Conservation (phyloP, 768 basidiomycete genomes). For the Leccinum imitatum region DNA sequence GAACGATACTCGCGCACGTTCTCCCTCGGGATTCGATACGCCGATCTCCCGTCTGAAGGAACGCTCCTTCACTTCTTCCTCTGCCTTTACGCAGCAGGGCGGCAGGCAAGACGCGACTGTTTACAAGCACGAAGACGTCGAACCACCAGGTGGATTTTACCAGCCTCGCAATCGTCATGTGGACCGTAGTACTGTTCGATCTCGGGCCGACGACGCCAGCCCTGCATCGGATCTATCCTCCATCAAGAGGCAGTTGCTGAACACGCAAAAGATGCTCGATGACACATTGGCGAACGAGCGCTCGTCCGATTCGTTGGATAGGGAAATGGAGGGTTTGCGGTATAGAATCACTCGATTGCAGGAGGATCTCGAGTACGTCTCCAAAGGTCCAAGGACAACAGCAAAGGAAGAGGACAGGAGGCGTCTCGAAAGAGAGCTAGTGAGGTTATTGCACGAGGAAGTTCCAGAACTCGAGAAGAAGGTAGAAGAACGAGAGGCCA, state of each 20-base stretch:
- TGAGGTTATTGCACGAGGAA: slow-evolving; percentile 84
- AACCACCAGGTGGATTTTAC: slow-evolving; percentile 66
- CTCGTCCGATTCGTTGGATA: slow-evolving; percentile 77
- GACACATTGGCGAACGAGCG: slow-evolving; percentile 63
- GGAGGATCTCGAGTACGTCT: slow-evolving; percentile 88
- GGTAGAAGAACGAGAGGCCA: slow-evolving; percentile 75
- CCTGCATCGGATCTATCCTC: slow-evolving; percentile 74
- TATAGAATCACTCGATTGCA: slow-evolving; percentile 84
- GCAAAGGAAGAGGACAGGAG: slow-evolving; percentile 85
- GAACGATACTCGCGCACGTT: slow-evolving; percentile 77
- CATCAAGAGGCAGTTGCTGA: slow-evolving; percentile 79
- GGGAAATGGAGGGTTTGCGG: slow-evolving; percentile 80
- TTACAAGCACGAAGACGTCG: slow-evolving; percentile 77
- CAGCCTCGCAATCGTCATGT: slow-evolving; percentile 80
- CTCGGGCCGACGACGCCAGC: slow-evolving; percentile 63
- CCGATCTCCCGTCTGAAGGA: slow-evolving; percentile 64
- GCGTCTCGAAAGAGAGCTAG: slow-evolving; percentile 82
- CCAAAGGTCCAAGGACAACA: slow-evolving; percentile 66
- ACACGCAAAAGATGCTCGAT: slow-evolving; percentile 80
- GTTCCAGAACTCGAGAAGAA: slow-evolving; percentile 88
- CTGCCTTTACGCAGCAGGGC: slow-evolving; percentile 47
- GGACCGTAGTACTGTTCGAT: slow-evolving; percentile 79
- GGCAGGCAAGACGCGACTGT: slow-evolving; percentile 85
- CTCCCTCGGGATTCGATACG: slow-evolving; percentile 50
- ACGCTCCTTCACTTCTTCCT: slow-evolving; percentile 65